phyloP scores from a whole-genome alignment of 2,329 filamentous ascomycete genomes.

The Colletotrichum sp. region DNA sequence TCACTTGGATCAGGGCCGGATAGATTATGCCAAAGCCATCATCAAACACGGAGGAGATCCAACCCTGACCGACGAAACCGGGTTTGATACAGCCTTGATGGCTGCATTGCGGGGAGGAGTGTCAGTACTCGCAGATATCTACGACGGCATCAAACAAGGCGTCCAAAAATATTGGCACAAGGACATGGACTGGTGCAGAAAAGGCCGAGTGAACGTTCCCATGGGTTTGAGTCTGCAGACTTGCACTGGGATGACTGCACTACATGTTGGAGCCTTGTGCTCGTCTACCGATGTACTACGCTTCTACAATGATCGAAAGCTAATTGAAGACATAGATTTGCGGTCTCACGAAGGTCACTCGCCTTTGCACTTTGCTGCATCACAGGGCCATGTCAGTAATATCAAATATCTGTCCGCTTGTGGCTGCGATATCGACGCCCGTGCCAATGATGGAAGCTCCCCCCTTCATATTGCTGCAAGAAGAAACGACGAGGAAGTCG shows the following conservation, averaged over 20 bases:
- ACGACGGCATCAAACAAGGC: rapidly evolving
- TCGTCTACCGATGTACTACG: rapidly evolving
- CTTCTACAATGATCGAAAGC: neutral
- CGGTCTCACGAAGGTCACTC: neutral
- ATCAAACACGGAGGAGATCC: neutral
- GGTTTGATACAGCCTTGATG: neutral
- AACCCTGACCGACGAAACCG: neutral
- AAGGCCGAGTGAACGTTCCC: too few relatives aligned
- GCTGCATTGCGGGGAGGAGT: rapidly evolving
- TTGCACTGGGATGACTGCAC: neutral
- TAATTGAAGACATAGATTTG: neutral
- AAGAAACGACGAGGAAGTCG: too few relatives aligned
- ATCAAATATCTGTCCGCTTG: neutral
- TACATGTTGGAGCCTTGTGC: neutral
- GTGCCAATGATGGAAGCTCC: neutral
- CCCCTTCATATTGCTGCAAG: neutral
- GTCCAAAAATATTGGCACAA: neutral
- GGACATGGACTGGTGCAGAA: neutral
- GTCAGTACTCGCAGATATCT: rapidly evolving
- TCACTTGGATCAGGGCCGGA: rapidly evolving
- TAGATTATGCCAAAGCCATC: too few relatives aligned
- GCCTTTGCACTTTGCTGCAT: neutral
- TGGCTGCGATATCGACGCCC: neutral
- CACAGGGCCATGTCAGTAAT: rapidly evolving
- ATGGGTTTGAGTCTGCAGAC: too few relatives aligned